Base-by-base conservation (phyloP, 345 rosid species). In the Lepidium sativum region DNA sequence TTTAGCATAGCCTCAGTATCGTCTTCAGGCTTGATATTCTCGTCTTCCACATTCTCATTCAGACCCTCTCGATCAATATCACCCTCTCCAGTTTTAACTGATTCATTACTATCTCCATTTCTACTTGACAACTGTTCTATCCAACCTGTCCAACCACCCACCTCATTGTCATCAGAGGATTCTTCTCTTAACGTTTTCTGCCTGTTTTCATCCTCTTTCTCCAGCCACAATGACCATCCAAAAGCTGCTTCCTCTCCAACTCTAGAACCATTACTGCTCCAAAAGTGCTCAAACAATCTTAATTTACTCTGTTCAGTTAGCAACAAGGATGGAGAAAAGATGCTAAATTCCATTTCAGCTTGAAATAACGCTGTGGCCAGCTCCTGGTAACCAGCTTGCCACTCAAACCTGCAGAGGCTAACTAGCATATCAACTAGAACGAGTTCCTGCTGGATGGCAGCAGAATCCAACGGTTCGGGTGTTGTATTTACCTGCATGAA, bases 111-210 rank as follows among this genome's bases (percentile, higher is more conserved):
- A 53, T 72, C 69, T 67, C 72, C 84, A 57, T 71, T 68, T 47
- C 37, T 57, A 54, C 73, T 83, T 20, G 92, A 82, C 15, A 71
- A 33, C 18, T 81, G 96, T 68, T 86, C 87, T 44, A 84, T 90
- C 99, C 99, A 94, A 58, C 97, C 97, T 49, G 94, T 90, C 99
- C 99, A 90, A 75, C 99, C 96, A 69, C 99, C 99, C 71, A 66
- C 75, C 9, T 86, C 92, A 47, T 77, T 76, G 31, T 81, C 80
- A 54, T 68, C 81, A 23, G 71, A 63, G 58, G 63, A 41, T 77
- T 92, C 89, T 75, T 88, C 92, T 75, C 74, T 82, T 59, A 83
- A 65, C 43, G 67, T 73, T 67, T 77, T 80, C 72, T n/a, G n/a
- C n/a, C n/a, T n/a, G n/a, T n/a, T n/a, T n/a, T 90, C 92, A 68